phyloP scores from a whole-genome alignment of 257 asterid genomes.

The Solanum paucissectum region DNA sequence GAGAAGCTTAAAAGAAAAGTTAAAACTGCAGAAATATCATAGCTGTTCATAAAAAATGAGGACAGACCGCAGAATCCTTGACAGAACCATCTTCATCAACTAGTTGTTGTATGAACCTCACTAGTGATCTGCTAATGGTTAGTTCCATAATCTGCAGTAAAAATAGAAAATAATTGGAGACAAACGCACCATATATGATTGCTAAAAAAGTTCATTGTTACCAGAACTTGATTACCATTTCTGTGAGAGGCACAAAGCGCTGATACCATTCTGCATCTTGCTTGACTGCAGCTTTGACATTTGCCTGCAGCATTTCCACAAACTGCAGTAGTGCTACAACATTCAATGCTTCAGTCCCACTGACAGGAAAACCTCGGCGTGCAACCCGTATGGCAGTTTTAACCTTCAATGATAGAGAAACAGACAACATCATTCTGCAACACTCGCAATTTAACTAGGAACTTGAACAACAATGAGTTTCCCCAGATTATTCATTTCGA shows the following conservation, averaged over 20 bases:
- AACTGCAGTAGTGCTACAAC: constrained; percentile 45
- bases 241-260: constrained; percentile 80
- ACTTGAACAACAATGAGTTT: not conserved
- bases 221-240: constrained; percentile 36
- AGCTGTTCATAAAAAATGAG: not conserved
- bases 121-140: constrained; percentile 38
- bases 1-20: not conserved
- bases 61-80: constrained; percentile 90
- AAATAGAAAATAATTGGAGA: constrained; percentile 6
- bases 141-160: constrained; percentile 67
- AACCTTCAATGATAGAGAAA: constrained; percentile 47
- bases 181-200: not conserved
- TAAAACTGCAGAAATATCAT: not conserved
- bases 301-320: constrained; percentile 56
- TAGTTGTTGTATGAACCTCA: constrained; percentile 58
- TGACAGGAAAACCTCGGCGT: constrained; percentile 50
- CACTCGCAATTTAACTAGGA: not conserved
- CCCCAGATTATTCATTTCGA: not conserved
- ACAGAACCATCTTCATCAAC: constrained; percentile 93
- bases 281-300: constrained; percentile 74
- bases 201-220: not conserved
- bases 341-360: constrained; percentile 71
- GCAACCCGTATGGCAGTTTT: constrained; percentile 52
- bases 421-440: not conserved
- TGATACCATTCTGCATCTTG: constrained; percentile 63